A percentile compares a stretch with the other conserved stretches of the same genome.
These are phyloP conservation scores for Scytalidium lignicola DNA, from an alignment of 2,329 filamentous ascomycete species.

Conservation along the genomic window DNA sequence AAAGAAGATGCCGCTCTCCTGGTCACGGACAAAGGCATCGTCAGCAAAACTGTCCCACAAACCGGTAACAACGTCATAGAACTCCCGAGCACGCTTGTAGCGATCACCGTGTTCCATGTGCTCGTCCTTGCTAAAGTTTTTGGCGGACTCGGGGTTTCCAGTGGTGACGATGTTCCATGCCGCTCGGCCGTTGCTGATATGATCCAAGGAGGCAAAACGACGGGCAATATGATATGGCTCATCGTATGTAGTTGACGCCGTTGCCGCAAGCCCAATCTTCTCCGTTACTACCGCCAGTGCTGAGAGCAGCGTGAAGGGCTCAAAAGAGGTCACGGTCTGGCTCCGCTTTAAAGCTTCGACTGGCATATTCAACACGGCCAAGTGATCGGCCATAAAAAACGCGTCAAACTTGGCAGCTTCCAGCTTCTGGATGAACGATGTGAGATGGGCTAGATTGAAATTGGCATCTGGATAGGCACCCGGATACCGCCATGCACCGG, in stretches of 20 bases:
- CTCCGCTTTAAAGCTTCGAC: conserved; percentile 51
- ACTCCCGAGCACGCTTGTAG: conserved; percentile 59
- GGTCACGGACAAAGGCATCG: conserved; percentile 59
- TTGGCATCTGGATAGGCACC: conserved; percentile 53
- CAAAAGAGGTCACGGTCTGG: conserved; percentile 60
- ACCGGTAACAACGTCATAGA: conserved; percentile 60
- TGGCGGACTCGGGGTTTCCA: conserved; percentile 48
- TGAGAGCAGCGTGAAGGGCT: conserved; percentile 55
- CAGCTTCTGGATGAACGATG: conserved; percentile 51
- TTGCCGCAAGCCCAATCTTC: conserved; percentile 61
- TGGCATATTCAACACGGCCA: conserved; percentile 53
- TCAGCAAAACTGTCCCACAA: conserved; percentile 63
- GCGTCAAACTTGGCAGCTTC: conserved; percentile 58
- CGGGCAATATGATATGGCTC: conserved; percentile 62
- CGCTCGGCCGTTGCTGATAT: conserved; percentile 59
- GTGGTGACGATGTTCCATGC: conserved; percentile 55
- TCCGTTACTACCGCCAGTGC: conserved; percentile 63
- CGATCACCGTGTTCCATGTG: conserved; percentile 53
- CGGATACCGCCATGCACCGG: conserved; percentile 58
- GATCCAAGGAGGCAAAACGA: conserved; percentile 59
- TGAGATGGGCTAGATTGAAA: conserved; percentile 59
- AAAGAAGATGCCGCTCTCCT: conserved; percentile 53
- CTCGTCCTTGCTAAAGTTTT: conserved; percentile 40
- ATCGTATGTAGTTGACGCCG: conserved; percentile 62
- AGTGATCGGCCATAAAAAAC: conserved; percentile 61